phyloP scores from a whole-genome alignment of 495 filamentous ascomycete genomes.

The Chaetomium cochliodes region DNA sequence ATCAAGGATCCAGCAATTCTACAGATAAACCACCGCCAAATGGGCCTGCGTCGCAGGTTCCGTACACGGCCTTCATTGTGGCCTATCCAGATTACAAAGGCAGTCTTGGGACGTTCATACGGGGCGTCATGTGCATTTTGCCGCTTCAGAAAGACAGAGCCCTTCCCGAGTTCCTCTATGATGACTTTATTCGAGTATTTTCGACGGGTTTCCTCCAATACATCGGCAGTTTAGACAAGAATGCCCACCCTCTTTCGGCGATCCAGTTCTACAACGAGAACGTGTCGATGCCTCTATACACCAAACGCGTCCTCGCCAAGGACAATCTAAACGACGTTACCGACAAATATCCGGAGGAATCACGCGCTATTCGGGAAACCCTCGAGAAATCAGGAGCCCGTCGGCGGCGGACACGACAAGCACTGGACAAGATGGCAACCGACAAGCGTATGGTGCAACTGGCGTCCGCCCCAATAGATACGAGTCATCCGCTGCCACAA shows the following conservation, averaged over 20 bases:
- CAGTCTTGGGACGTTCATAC: slow-evolving; percentile 52
- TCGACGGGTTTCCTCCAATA: slow-evolving; percentile 45
- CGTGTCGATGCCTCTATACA: slow-evolving; percentile 42
- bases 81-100: slow-evolving; percentile 60
- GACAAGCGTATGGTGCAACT: background rate
- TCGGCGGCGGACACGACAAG: background rate
- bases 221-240: slow-evolving; percentile 27
- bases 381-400: background rate
- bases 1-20: slow-evolving; percentile 16
- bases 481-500: background rate
- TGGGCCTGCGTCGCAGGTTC: slow-evolving; percentile 28
- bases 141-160: slow-evolving; percentile 42
- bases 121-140: slow-evolving; percentile 55
- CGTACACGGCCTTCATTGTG: slow-evolving; percentile 52
- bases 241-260: slow-evolving; percentile 33
- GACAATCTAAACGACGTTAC: slow-evolving; percentile 37
- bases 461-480: background rate
- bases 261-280: slow-evolving; percentile 48
- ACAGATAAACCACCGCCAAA: slow-evolving; percentile 26
- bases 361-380: slow-evolving; percentile 14
- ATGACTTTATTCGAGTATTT: slow-evolving; percentile 63
- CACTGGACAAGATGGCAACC: background rate
- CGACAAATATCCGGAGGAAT: slow-evolving; percentile 24
- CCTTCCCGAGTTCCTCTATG: slow-evolving; percentile 56
- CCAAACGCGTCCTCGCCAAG: slow-evolving; percentile 38